A percentile compares a stretch with the other conserved stretches of the same genome.
phyloP scores from a whole-genome alignment of 257 asterid species.

The Primulina tabacum region DNA sequence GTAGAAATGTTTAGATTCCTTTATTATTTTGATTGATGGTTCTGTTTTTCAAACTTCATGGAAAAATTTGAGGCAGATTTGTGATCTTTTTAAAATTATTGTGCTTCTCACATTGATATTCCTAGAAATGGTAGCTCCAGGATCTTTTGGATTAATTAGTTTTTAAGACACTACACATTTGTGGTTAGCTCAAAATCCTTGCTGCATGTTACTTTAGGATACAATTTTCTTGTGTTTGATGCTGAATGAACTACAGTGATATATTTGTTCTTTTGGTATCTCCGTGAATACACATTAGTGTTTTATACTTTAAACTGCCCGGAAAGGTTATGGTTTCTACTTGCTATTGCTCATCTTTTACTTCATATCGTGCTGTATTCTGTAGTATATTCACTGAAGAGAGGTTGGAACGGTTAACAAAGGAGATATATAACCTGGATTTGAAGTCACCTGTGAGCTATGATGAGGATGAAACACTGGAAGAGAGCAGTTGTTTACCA shows the following conservation, averaged over 20 bases:
- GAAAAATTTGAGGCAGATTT: conserved; percentile 2
- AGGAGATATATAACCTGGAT: conserved; percentile 63
- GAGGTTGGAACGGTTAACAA: conserved; percentile 80
- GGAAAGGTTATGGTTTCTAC: conserved; percentile 13
- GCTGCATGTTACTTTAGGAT: conserved; percentile 2
- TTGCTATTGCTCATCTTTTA: conserved; percentile 20
- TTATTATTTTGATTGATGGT: neutral
- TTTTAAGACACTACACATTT: neutral
- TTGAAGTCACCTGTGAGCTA: conserved; percentile 45
- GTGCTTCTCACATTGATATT: neutral
- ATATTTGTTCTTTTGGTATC: conserved; percentile 19
- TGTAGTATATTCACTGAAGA: conserved; percentile 88
- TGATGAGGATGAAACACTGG: conserved; percentile 43
- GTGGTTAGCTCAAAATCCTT: neutral
- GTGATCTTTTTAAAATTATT: neutral
- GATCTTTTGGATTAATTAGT: neutral
- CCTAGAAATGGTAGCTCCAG: conserved; percentile 1
- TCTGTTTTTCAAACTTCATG: conserved; percentile 7
- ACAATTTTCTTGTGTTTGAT: conserved; percentile 21
- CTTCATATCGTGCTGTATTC: conserved; percentile 24
- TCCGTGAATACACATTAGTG: neutral
- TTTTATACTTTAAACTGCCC: conserved; percentile 14
- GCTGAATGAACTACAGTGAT: conserved; percentile 6
- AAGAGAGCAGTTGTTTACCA: conserved; percentile 38
- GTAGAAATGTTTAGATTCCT: neutral